Conservation (phyloP, 1,139 yeast species). For the Sugiyamaella grinbergsii region DNA sequence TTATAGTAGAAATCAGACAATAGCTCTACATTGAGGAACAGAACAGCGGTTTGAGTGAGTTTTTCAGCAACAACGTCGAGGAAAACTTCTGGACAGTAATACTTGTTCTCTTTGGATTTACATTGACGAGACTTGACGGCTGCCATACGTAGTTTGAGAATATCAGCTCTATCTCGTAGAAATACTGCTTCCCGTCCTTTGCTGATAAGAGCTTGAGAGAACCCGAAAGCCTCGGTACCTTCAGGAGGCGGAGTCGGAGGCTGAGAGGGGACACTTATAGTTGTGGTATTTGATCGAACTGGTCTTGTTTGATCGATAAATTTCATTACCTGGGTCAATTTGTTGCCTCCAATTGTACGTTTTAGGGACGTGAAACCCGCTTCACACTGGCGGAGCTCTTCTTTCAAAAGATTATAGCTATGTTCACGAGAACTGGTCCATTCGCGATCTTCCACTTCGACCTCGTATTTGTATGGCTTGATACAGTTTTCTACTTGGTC, state of each 20-base stretch:
- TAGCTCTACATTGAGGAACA: slow-evolving; percentile 90
- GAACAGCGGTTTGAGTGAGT: slow-evolving; percentile 86
- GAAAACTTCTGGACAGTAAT: slow-evolving; percentile 91
- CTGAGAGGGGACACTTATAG: neutral
- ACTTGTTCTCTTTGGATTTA: slow-evolving; percentile 75
- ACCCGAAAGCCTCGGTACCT: slow-evolving; percentile 69
- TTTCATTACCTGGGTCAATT: slow-evolving; percentile 77
- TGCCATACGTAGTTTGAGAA: slow-evolving; percentile 73
- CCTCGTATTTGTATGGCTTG: slow-evolving; percentile 95
- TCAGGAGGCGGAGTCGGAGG: slow-evolving; percentile 12
- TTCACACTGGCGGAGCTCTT: slow-evolving; percentile 83
- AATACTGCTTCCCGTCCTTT: slow-evolving; percentile 84
- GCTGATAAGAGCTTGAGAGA: slow-evolving; percentile 67
- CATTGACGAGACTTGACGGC: slow-evolving; percentile 78
- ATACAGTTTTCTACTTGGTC: slow-evolving; percentile 98
- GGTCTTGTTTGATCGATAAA: slow-evolving; percentile 58
- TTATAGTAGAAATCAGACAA: slow-evolving; percentile 93
- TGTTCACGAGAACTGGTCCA: slow-evolving; percentile 85
- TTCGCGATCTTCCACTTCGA: slow-evolving; percentile 92
- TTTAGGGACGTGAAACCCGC: slow-evolving; percentile 63
- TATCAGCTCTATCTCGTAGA: slow-evolving; percentile 69
- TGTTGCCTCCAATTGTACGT: slow-evolving; percentile 76
- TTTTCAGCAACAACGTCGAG: slow-evolving; percentile 91
- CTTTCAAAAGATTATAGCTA: slow-evolving; percentile 69
- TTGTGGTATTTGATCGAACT: slow-evolving; percentile 17